A percentile compares a stretch with the other conserved stretches of the same genome.
Evolutionary conservation across 1,284 basidiomycete genomes (phyloP).

Genomic region (Peniophora sp.): DNA sequence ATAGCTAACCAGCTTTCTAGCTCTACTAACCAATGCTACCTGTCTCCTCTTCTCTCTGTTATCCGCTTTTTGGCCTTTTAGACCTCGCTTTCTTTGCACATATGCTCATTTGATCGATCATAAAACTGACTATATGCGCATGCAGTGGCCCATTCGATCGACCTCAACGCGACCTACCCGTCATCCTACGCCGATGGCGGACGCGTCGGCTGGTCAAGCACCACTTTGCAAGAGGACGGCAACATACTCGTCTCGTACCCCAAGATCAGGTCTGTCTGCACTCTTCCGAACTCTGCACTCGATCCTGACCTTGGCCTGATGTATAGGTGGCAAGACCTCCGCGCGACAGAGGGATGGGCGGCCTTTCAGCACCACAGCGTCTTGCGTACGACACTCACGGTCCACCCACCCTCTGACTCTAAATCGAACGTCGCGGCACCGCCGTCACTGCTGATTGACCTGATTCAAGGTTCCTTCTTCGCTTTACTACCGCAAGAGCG

Average conservation of each 20-base stretch:
- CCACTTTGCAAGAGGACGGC: conserved; percentile 31
- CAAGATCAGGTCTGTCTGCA: conserved; percentile 36
- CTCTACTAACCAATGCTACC: no score
- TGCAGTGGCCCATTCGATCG: conserved; percentile 36
- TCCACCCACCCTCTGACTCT: conserved; percentile 39
- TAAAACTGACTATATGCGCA: no score
- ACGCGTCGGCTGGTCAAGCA: conserved; percentile 46
- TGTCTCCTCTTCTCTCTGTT: no score
- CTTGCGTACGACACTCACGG: conserved; percentile 50
- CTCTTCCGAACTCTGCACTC: neutral
- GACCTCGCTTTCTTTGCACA: no score
- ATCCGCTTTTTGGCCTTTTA: no score
- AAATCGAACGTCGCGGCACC: neutral
- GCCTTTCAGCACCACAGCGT: conserved; percentile 68
- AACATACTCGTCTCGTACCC: conserved; percentile 55
- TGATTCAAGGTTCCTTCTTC: conserved; percentile 60
- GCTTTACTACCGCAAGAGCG: conserved; percentile 39
- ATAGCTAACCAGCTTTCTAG: no score
- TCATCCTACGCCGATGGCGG: conserved; percentile 63
- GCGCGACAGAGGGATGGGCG: conserved; percentile 75
- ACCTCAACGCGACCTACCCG: conserved; percentile 41
- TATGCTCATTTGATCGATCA: no score
- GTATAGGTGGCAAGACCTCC: conserved; percentile 56
- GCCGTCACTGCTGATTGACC: conserved; percentile 36
- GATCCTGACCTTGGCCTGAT: neutral